A percentile compares a stretch with the other conserved stretches of the same genome.
Evolutionary conservation across 805 yeast species (phyloP).

Genomic region (Saccharomyces mikatae): DNA sequence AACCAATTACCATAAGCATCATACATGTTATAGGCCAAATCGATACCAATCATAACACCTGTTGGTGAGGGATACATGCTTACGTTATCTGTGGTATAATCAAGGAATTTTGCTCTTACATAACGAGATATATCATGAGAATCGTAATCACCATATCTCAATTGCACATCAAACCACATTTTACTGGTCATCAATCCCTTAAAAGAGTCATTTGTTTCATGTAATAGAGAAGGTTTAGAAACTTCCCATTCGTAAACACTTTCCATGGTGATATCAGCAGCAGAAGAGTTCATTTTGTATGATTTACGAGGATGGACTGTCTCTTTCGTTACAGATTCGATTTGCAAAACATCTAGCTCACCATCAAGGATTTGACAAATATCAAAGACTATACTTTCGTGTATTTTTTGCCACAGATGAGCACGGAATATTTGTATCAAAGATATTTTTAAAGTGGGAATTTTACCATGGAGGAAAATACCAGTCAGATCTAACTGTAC

Average conservation of each 20-base stretch:
- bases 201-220: constrained; percentile 59
- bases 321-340: constrained; percentile 81
- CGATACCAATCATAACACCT: constrained; percentile 85
- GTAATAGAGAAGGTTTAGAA: constrained; percentile 69
- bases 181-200: constrained; percentile 53
- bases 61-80: constrained; percentile 88
- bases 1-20: constrained; percentile 98
- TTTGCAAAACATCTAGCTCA: constrained; percentile 72
- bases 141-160: constrained; percentile 94
- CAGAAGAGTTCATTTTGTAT: constrained; percentile 91
- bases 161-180: constrained; percentile 92
- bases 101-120: constrained; percentile 85
- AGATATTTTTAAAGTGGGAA: constrained; percentile 93
- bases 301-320: constrained; percentile 96
- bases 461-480: constrained; percentile 92
- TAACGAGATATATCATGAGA: constrained; percentile 94
- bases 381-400: constrained; percentile 90
- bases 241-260: constrained; percentile 79
- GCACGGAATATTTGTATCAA: constrained; percentile 94
- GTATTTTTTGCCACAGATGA: constrained; percentile 98
- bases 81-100: constrained; percentile 80
- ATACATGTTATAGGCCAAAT: constrained; percentile 89
- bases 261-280: constrained; percentile 79
- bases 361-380: constrained; percentile 85
- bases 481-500: constrained; percentile 96